phyloP scores from a whole-genome alignment of 345 rosid genomes.

The Eucalyptus regnans region DNA sequence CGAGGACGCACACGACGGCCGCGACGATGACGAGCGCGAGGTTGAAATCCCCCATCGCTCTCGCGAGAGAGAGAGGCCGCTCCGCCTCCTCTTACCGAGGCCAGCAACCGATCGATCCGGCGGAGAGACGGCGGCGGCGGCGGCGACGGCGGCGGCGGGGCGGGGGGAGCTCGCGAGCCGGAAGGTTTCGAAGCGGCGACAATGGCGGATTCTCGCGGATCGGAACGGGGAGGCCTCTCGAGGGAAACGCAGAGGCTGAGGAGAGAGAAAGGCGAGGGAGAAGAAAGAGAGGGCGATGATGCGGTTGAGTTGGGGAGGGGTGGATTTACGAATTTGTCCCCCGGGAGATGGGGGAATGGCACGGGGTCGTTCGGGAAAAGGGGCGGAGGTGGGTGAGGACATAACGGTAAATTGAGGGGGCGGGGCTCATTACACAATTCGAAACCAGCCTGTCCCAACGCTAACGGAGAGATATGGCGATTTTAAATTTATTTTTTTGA shows the following conservation, averaged over 20 bases:
- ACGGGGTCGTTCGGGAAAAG: fast-evolving
- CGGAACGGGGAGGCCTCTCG: not conserved
- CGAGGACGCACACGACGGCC: conserved; percentile 75
- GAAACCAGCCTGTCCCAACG: not conserved
- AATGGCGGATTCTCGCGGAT: not conserved
- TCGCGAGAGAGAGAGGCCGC: not conserved
- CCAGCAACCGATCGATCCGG: not conserved
- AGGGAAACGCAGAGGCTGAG: not conserved
- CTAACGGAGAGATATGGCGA: not conserved
- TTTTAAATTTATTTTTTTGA: not conserved
- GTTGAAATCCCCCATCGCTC: conserved; percentile 92
- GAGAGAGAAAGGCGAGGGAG: not conserved
- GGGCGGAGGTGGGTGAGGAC: not conserved
- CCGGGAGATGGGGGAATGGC: not conserved
- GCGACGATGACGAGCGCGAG: conserved; percentile 99
- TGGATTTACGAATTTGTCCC: not conserved
- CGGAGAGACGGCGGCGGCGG: not conserved
- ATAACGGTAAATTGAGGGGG: not conserved
- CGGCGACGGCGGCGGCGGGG: too few relatives aligned
- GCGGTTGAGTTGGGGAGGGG: not conserved
- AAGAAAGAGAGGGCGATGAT: not conserved
- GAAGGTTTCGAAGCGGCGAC: not conserved
- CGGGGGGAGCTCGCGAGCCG: not conserved
- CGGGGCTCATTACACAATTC: not conserved
- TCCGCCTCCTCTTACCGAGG: not conserved